Evolutionary conservation across 495 filamentous ascomycete genomes (phyloP).

Genomic region (Aspergillus diversus): DNA sequence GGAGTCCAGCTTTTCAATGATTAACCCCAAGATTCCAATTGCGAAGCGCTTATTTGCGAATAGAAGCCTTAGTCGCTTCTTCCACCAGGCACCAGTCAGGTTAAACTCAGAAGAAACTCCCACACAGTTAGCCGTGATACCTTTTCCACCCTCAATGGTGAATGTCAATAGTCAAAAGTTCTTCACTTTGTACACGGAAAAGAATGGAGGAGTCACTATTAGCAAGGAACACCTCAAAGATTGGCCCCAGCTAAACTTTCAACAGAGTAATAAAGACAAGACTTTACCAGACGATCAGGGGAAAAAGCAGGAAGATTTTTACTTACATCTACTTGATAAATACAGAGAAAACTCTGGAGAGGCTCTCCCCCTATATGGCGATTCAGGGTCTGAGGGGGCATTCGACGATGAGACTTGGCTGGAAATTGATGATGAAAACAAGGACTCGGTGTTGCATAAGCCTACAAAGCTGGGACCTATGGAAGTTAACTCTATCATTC

Average conservation of each 20-base stretch:
- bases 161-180: constrained; percentile 16
- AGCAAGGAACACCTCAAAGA: constrained; percentile 28
- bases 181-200: constrained; percentile 34
- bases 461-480: constrained; percentile 41
- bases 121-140: constrained; percentile 29
- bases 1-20: constrained; percentile 23
- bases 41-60: constrained; percentile 34
- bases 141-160: constrained; percentile 24
- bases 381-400: constrained; percentile 62
- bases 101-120: constrained; percentile 13
- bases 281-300: not conserved
- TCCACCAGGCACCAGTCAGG: constrained; percentile 25
- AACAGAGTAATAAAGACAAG: not conserved
- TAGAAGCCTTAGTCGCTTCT: constrained; percentile 29
- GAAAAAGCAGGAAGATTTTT: constrained; percentile 13
- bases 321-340: constrained; percentile 43
- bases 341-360: constrained; percentile 52
- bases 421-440: constrained; percentile 63
- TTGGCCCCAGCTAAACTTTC: constrained; percentile 26
- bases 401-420: constrained; percentile 60
- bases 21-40: constrained; percentile 24
- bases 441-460: constrained; percentile 23
- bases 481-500: constrained; percentile 54
- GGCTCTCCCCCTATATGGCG: constrained; percentile 64
- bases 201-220: constrained; percentile 27